Evolutionary conservation across 176 grass and related monocot genomes (phyloP), one percentile per base, ranked within the genome.

Genomic region (Carex cristatella): DNA sequence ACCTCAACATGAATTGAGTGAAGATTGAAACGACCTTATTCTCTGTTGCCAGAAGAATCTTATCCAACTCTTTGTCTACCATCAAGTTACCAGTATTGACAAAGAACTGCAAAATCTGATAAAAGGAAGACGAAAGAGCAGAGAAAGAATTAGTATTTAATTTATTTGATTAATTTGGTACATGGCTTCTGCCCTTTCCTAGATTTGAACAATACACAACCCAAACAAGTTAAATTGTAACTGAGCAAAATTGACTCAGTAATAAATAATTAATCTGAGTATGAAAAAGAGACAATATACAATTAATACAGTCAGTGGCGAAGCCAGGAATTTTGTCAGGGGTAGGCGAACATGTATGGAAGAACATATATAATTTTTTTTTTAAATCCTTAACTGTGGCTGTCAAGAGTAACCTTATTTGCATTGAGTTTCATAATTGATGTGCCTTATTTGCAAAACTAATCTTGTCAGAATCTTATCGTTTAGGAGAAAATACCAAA

Each of bases 1-100:
- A 88, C 91, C 72, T 88, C 35, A 79, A 42, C 91, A 90, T 90
- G 60, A 93, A 91, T 59, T 89, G 67, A 4, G 31, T 2, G 86
- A 93, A 93, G 56, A 80, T 61, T 3, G 61, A 15, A 79, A 35
- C 35, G 68, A 60, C 18, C 19, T 42, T 79, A 42, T 70, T 84
- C 57, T 64, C 76, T 28, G 23, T 75, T 31, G 27, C 23, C 18
- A 23, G 69, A 57, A 38, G 0, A 42, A 84, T 49, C 55, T 74
- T 61, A 65, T 68, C 63, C 6, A 66, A 15, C 19, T 83, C 80
- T 65, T 55, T 83, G 28, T 83, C 48, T 53, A 18, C 61, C 80
- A 83, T 83, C 16, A 62, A 27, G 28, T 40, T 38, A 32, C 1
- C 67, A 38, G 67, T 37, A 70, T 38, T 70, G 31, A 70, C 67